phyloP scores from a whole-genome alignment of 441 rosid genomes.

The Populus tomentosa region DNA sequence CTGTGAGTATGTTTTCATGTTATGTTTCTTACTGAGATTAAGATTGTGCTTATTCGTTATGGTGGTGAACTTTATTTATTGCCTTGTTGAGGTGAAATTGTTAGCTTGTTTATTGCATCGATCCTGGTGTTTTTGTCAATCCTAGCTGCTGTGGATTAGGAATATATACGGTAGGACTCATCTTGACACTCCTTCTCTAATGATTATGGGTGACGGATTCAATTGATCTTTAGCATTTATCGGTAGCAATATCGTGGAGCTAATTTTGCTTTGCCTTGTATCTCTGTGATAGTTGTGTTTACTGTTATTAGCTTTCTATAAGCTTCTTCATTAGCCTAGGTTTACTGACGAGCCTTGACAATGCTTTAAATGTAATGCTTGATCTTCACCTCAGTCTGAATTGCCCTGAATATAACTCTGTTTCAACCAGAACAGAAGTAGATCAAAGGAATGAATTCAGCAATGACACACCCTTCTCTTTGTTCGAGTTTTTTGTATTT shows the following conservation, averaged over 20 bases:
- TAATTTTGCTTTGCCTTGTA: too few relatives aligned
- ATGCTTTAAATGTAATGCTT: background rate
- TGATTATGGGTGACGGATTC: too few relatives aligned
- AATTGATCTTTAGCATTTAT: too few relatives aligned
- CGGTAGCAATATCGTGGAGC: too few relatives aligned
- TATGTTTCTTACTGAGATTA: too few relatives aligned
- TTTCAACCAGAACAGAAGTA: too few relatives aligned
- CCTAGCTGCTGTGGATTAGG: too few relatives aligned
- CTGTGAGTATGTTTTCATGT: background rate
- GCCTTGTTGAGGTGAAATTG: background rate
- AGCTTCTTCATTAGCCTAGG: background rate
- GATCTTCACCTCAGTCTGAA: background rate
- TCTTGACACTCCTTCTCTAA: background rate
- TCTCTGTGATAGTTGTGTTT: too few relatives aligned
- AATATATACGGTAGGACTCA: background rate
- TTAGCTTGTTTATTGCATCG: background rate
- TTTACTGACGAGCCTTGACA: background rate
- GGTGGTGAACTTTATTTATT: background rate
- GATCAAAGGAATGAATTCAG: background rate
- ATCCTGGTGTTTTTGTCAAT: too few relatives aligned
- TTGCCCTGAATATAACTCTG: too few relatives aligned
- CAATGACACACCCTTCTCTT: background rate
- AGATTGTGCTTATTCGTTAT: too few relatives aligned
- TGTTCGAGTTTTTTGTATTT: too few relatives aligned
- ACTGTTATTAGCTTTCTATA: background rate